Conservation (phyloP, 2,329 filamentous ascomycete genomes). For the Coniella lustricola region DNA sequence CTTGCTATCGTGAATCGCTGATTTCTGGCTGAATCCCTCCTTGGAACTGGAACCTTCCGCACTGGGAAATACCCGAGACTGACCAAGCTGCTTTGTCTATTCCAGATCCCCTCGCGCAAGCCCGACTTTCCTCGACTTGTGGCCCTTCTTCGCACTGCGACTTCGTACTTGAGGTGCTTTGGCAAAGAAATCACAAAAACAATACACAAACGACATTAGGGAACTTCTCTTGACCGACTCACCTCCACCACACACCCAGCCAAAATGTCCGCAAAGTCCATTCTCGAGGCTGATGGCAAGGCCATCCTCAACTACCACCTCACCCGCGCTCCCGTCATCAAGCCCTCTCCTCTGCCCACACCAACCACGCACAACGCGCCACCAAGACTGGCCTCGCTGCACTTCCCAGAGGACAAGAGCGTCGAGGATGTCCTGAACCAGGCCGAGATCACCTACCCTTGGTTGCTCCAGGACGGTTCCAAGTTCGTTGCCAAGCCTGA, state of each 20-base stretch:
- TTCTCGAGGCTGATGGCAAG: constrained; percentile 99
- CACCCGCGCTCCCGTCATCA: constrained; percentile 93
- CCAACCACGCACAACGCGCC: constrained; percentile 86
- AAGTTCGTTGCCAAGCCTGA: constrained; percentile 97
- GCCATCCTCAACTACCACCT: constrained; percentile 99
- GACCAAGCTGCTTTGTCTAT: constrained; percentile 3
- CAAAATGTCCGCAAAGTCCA: constrained; percentile 90
- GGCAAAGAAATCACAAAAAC: constrained; percentile 4
- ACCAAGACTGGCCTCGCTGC: constrained; percentile 80
- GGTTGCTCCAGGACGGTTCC: constrained; percentile 74
- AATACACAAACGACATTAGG: constrained; percentile 4
- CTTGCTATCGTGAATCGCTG: not conserved
- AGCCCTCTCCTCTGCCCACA: constrained; percentile 85
- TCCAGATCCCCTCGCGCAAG: constrained; percentile 7
- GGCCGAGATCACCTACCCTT: constrained; percentile 94
- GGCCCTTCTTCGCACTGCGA: constrained; percentile 12
- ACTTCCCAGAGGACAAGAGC: constrained; percentile 85
- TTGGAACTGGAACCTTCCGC: not conserved
- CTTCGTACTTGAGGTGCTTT: constrained; percentile 14
- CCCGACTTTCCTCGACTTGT: constrained; percentile 8
- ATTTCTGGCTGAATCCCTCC: not conserved
- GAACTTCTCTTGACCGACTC: constrained; percentile 16
- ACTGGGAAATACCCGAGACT: constrained; percentile 12
- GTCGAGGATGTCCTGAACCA: constrained; percentile 83
- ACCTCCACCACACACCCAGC: constrained; percentile 4